Conservation (phyloP, 805 yeast species). For the Naumovozyma baii region DNA sequence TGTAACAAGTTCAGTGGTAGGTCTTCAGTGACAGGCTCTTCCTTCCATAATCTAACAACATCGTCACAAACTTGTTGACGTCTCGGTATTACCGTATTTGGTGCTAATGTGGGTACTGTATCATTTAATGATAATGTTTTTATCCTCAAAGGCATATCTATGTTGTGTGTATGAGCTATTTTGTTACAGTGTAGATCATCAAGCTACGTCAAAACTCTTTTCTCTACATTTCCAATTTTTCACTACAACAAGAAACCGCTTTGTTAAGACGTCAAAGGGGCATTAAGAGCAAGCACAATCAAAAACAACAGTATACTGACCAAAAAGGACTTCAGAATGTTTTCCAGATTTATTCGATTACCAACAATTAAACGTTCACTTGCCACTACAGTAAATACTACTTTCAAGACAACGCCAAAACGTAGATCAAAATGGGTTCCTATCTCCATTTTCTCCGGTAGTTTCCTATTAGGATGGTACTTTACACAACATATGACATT, state of each 20-base stretch:
- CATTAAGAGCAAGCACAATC: slow-evolving; percentile 1
- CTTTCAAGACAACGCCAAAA: neutral
- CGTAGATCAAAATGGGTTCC: slow-evolving; percentile 17
- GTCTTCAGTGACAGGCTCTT: slow-evolving; percentile 52
- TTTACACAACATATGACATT: slow-evolving; percentile 29
- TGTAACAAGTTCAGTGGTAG: slow-evolving; percentile 47
- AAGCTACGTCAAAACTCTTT: too few relatives aligned
- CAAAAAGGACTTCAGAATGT: neutral
- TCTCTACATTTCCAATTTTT: too few relatives aligned
- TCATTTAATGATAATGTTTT: slow-evolving; percentile 24
- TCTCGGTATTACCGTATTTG: slow-evolving; percentile 36
- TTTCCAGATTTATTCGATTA: neutral
- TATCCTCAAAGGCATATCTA: slow-evolving; percentile 18
- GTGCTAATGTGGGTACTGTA: slow-evolving; percentile 3
- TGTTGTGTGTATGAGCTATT: too few relatives aligned
- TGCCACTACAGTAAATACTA: neutral
- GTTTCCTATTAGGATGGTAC: slow-evolving; percentile 25
- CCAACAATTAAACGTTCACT: neutral
- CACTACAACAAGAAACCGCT: too few relatives aligned
- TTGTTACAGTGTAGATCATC: too few relatives aligned
- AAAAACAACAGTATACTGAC: neutral
- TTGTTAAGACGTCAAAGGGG: slow-evolving; percentile 21
- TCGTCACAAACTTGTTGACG: slow-evolving; percentile 50
- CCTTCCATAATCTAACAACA: slow-evolving; percentile 58
- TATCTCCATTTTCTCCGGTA: slow-evolving; percentile 21